phyloP scores from a whole-genome alignment of 2,329 filamentous ascomycete species.

The Aspergillus sp. region DNA sequence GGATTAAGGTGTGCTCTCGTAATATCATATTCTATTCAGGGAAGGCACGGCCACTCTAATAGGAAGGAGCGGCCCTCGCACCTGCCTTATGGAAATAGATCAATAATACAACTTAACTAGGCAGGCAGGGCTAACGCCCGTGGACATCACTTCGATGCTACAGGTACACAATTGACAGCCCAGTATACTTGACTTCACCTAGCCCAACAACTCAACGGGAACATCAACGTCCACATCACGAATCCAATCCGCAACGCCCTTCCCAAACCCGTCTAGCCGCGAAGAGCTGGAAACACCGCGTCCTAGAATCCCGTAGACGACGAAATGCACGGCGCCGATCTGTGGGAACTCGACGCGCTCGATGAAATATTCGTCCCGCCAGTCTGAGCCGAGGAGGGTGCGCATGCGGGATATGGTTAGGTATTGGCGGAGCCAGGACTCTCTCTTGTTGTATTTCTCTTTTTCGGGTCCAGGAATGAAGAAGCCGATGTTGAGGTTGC shows the following conservation, averaged over 20 bases:
- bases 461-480: constrained; percentile 26
- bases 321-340: constrained; percentile 52
- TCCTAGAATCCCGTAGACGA: constrained; percentile 49
- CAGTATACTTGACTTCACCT: too few species aligned
- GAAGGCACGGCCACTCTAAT: neutral
- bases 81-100: neutral
- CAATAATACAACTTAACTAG: too few species aligned
- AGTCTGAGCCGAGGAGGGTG: constrained; percentile 47
- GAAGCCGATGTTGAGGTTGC: constrained; percentile 45
- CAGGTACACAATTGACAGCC: too few species aligned
- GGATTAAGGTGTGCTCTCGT: neutral
- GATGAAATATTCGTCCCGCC: constrained; percentile 42
- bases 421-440: constrained; percentile 40
- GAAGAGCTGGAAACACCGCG: constrained; percentile 50
- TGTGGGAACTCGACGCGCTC: constrained; percentile 51
- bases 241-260: constrained; percentile 55
- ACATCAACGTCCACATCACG: constrained; percentile 46
- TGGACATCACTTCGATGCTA: too few species aligned
- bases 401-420: constrained; percentile 41
- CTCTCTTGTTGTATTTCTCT: neutral
- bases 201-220: constrained; percentile 20
- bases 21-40: neutral
- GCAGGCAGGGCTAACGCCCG: too few species aligned
- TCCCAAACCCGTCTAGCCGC: constrained; percentile 51
- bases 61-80: neutral